Evolutionary conservation across 768 basidiomycete species (phyloP), one percentile per base, ranked within the genome.

Genomic region (Suillus weaverae): DNA sequence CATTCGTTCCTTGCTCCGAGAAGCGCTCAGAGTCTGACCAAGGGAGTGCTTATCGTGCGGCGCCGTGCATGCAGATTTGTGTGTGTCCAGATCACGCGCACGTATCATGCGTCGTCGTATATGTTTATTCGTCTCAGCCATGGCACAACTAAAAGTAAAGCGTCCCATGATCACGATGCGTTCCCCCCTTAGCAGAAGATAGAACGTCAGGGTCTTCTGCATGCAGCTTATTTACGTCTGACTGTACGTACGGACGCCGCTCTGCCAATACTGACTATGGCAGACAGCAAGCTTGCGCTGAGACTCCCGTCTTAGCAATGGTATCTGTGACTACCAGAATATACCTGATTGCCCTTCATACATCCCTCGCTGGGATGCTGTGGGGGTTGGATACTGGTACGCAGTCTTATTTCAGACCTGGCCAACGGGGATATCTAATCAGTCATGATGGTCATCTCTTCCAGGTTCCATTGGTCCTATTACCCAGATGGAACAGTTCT

Each of bases 401-500:
- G 70, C 51, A 35, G 16, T 41, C 4, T 18, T 54, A 3, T 61
- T 11, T 2, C 13, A 3, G 5, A 13, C 16, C 39, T 33, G 30
- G 55, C 63, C 18, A 14, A 33, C 60, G 18, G 2, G 20, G 35
- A 60, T 14, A 22, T 38, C 63, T 14, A 22, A 55, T 61, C 32
- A 38, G 22, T 51, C 16, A 41, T 18, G 11, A 32, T 56, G 16
- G 22, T 16, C 9, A n/a, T 60, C 18, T 63, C 20, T 14, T 50
- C 22, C 67, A 74, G 74, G 70, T 41, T 75, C 75, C 10, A 80
- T 83, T 22, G 84, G 82, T 2, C 79, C 83, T 38, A 72, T 84
- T 38, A 83, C 78, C 3, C 77, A 81, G 41, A 85, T 84, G 85
- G 64, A 74, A 2, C 78, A 81, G 22, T 84, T 85, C 68, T 65